Evolutionary conservation across 306 rosid genomes (phyloP), one percentile per base, ranked within the genome.

Genomic region (Rosa multiflora): DNA sequence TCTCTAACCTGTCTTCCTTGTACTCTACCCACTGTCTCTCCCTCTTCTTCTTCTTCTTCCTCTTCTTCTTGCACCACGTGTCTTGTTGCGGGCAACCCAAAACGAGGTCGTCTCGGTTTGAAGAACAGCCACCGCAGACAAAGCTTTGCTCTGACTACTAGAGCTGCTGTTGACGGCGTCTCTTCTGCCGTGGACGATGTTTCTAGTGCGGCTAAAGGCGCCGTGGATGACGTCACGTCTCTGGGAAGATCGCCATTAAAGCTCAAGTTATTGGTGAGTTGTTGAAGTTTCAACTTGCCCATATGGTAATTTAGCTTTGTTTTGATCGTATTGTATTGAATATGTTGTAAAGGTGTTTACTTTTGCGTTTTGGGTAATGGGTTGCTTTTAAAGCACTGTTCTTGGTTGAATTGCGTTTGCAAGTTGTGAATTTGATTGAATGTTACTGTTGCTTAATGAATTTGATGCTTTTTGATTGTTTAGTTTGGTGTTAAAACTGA

Each of bases 221-320:
- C 48, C 11, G 13, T 37, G 72, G 72, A 40, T 18, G 72, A 40
- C 12, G 72, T 67, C 72, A 67, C 72, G 14, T 67, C 72, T 40
- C 48, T 67, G 21, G 72, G 72, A 40, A 17, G 5, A 56, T 78
- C 95, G 13, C 47, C 85, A 46, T 81, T 91, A 74, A 92, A 92
- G 94, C 78, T 95, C 78, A 92, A 90, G 83, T 86, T 95, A 46
- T 76, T 95, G 92, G 99, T 92, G 32, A 47, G 85, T 83, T 18
- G 5, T 52, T 55, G 9, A 53, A 14, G 14, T 48, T 46, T 2
- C 39, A 2, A 39, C 20, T 15, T 55, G 11, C 44, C 56, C 75
- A 43, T 51, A 53, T n/a, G 0, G 42, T 15, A 5, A 39, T 52
- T 35, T 32, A 32, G 75, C 62, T 49, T 13, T 70, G 23, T 15